Conservation (phyloP, 78 protist species). For the Salpingoeca rosetta region DNA sequence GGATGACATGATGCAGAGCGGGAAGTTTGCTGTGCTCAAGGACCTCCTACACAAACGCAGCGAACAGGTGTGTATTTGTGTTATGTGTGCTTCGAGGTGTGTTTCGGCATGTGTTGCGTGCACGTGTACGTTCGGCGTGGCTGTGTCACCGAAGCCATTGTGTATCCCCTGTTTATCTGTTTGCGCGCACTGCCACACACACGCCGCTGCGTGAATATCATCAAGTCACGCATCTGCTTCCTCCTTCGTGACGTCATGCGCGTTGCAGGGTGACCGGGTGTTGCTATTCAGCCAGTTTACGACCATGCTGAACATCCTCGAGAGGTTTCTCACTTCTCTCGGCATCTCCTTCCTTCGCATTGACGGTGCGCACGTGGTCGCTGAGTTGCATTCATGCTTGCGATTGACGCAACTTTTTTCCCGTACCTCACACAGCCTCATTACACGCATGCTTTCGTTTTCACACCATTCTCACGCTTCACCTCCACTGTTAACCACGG, state of each 20-base stretch:
- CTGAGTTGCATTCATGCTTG: background rate
- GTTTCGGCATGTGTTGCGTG: too few relatives aligned
- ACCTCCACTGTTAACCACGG: background rate
- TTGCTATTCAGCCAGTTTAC: constrained; percentile 74
- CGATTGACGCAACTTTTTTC: background rate
- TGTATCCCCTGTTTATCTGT: background rate
- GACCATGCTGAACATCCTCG: constrained; percentile 46
- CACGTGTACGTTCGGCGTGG: too few relatives aligned
- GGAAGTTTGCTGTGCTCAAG: background rate
- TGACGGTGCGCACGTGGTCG: background rate
- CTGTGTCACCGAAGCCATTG: background rate
- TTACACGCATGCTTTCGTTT: background rate
- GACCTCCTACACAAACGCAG: background rate
- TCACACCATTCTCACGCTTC: background rate
- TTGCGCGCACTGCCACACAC: background rate
- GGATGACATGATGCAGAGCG: background rate
- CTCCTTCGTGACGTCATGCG: background rate
- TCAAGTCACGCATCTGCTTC: background rate
- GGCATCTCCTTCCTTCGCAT: background rate
- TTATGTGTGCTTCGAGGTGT: too few relatives aligned
- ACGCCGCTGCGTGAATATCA: background rate
- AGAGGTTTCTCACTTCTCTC: constrained; percentile 16
- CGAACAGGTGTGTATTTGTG: background rate
- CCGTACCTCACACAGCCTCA: background rate
- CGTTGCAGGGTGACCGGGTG: constrained; percentile 26